A percentile compares a stretch with the other conserved stretches of the same genome.
Evolutionary conservation across 148 eudicot species (phyloP).

Genomic region (Vaccinium vitisidaea): DNA sequence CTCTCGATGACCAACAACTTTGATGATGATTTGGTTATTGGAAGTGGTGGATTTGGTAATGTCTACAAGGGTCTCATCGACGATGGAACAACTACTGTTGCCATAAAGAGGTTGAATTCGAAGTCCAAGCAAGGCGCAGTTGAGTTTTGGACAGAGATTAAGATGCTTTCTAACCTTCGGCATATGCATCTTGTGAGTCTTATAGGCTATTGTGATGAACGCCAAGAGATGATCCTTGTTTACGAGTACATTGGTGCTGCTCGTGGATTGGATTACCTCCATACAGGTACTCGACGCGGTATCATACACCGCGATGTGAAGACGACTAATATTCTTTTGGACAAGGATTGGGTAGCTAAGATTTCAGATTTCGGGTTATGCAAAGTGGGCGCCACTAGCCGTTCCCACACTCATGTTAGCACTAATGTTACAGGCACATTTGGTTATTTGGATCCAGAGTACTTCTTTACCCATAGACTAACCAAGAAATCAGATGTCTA

Average conservation of each 20-base stretch:
- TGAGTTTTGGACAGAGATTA: background rate
- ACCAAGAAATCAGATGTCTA: background rate
- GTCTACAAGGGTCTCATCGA: conserved; percentile 17
- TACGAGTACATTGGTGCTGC: background rate
- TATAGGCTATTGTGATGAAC: conserved; percentile 39
- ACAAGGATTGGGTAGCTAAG: conserved; percentile 29
- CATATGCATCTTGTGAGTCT: conserved; percentile 30
- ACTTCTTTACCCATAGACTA: background rate
- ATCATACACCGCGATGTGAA: conserved; percentile 20
- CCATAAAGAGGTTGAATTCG: background rate
- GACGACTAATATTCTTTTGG: conserved; percentile 14
- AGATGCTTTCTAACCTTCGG: conserved; percentile 17
- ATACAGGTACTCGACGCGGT: conserved; percentile 6
- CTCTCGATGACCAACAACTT: background rate
- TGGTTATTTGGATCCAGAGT: conserved; percentile 15
- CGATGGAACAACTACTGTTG: background rate
- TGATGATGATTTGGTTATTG: background rate
- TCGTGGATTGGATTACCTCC: conserved; percentile 17
- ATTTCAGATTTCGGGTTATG: conserved; percentile 6
- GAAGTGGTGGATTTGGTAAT: conserved; percentile 23
- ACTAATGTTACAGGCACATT: conserved; percentile 18
- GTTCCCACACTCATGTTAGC: conserved; percentile 7
- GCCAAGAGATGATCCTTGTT: conserved; percentile 29
- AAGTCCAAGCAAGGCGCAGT: background rate
- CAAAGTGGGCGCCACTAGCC: conserved; percentile 19